Base-by-base conservation (phyloP, 352 stramenopile genomes). In the Blastocystis sp. region DNA sequence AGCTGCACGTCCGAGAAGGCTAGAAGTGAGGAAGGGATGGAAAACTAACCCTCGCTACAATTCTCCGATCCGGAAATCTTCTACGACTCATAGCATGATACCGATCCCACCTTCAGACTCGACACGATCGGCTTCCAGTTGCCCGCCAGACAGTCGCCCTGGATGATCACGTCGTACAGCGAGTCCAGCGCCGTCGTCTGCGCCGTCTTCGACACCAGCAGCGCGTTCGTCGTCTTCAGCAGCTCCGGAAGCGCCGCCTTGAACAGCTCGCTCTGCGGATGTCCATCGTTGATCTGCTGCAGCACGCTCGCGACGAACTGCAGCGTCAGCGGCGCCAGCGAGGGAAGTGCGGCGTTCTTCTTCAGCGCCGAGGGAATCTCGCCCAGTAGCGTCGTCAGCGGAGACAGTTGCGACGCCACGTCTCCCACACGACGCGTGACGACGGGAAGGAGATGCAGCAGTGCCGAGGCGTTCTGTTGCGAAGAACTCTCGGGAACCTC, bases 131-230 rank as follows among this genome's bases (percentile, higher is more conserved):
- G 59, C 38, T 71, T 71, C 59, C 59, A 71, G 14, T 48, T 38
- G 59, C 59, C 59, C 14, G 9, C 9, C 8, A 71, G 59, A 71
- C 59, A 71, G 32, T 71, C 59, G 38, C 59, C 59, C 59, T 71
- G 59, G 38, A 71, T 71, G 38, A 71, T 71, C 24, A 71, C 59
- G 38, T 71, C 59, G 38, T 71, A 71, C 59, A 71, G 38, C 29
- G 59, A n/a, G 38, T 71, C 59, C 59, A 71, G 59, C 29, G 59
- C 59, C 29, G 16, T 16, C 0, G 32, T 24, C 32, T 71, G 59
- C 8, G 24, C 21, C 24, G 14, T 11, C 29, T 24, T 14, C 6
- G 27, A 38, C 9, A 24, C 32, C 8, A 71, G 14, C 11, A 71
- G 59, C 8, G 32, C 14, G 59, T 71, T 71, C 9, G 36, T 24